Base-by-base conservation (phyloP, 257 asterid genomes). In the Striga asiatica region DNA sequence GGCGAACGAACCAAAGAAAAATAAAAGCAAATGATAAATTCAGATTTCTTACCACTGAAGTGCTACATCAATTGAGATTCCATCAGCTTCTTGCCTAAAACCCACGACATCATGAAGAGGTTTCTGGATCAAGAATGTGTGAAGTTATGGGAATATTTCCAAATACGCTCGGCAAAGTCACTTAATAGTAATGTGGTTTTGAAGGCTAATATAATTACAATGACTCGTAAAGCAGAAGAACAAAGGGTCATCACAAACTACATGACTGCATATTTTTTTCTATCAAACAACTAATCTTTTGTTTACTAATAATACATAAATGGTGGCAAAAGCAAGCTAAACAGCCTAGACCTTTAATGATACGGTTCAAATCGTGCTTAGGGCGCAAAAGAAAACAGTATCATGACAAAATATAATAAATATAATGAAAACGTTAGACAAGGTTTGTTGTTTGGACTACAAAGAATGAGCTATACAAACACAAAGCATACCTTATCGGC, bases 41-140 rank as follows among this genome's bases (percentile, higher is more conserved):
- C 19, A 22, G 49, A 71, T 53, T 27, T 50, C 31, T 56, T 28
- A 89, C 98, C 98, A 89, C 66, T 89, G 98, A 56, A 89, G 80
- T 48, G 98, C 92, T 39, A 78, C 27, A 59, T 89, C 93, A 67
- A 86, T 69, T 62, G 76, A 68, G 60, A 82, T 31, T 65, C 94
- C 96, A 66, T 75, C 78, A 54, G 79, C 84, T 76, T 76, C 81
- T 74, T 78, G 83, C 65, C 77, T 78, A 75, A 86, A 89, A 53
- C 81, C 92, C 66, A 86, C 70, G 47, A 89, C 92, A 7, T 86
- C 98, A 35, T 89, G 98, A 54, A 89, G 76, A 45, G 98, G 85
- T 67, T 70, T 89, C 98, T 89, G 80, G 41, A 73, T 55, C 64
- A 76, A 50, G 64, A 54, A 54, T 32, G 9, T 32, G 8, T 6